Conservation (phyloP, 176 grass and related monocot genomes). For the Luzula sylvatica region DNA sequence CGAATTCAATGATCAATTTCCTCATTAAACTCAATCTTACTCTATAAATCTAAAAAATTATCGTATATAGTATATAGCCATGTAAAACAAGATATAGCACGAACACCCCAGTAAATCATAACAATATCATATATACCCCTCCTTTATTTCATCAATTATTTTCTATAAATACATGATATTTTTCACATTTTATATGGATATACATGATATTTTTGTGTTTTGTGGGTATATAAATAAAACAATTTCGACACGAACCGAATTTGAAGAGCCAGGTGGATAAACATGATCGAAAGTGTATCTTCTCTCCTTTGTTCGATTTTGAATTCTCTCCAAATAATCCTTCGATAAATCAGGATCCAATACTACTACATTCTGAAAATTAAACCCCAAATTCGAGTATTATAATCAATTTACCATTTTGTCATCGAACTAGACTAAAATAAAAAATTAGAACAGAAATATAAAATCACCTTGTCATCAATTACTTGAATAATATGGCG, state of each 20-base stretch:
- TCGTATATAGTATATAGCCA: too few species aligned
- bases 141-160: too few species aligned
- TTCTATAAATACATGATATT: too few species aligned
- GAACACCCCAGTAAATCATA: too few species aligned
- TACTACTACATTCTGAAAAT: slow-evolving; percentile 65
- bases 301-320: slow-evolving; percentile 90
- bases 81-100: too few species aligned
- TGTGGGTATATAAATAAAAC: too few species aligned
- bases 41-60: too few species aligned
- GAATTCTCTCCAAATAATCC: slow-evolving; percentile 86
- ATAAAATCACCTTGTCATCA: slow-evolving; percentile 65
- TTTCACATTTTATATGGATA: too few species aligned
- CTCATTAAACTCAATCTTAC: too few species aligned
- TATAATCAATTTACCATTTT: slow-evolving; percentile 2
- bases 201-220: too few species aligned
- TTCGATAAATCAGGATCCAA: slow-evolving; percentile 96
- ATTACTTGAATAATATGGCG: slow-evolving; percentile 97
- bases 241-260: slow-evolving; percentile 38
- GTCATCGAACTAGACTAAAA: background rate
- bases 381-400: background rate
- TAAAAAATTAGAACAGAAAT: background rate
- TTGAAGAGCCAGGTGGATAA: slow-evolving; percentile 60
- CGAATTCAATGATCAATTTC: too few species aligned
- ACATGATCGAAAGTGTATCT: slow-evolving; percentile 97
- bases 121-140: too few species aligned